Evolutionary conservation across 1,284 basidiomycete genomes (phyloP).

Genomic region (Trichosporon sp.): DNA sequence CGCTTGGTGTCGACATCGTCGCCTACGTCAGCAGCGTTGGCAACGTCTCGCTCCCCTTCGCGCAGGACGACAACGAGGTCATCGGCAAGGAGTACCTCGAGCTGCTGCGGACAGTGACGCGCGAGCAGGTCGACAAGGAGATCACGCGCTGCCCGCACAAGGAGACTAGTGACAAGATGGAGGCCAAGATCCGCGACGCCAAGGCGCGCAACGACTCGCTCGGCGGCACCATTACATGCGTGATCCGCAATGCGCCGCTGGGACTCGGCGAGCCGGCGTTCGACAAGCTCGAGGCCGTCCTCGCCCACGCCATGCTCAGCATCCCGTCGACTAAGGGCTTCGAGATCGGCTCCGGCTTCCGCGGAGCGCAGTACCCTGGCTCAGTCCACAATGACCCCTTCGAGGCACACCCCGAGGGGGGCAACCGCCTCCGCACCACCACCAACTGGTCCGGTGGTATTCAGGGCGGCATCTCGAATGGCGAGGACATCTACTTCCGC

Average conservation of each 20-base stretch:
- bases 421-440: conserved; percentile 62
- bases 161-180: conserved; percentile 84
- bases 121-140: conserved; percentile 83
- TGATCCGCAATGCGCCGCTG: conserved; percentile 81
- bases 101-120: conserved; percentile 72
- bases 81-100: conserved; percentile 76
- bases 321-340: conserved; percentile 99
- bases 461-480: conserved; percentile 97
- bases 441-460: conserved; percentile 98
- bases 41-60: conserved; percentile 67
- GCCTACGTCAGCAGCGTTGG: conserved; percentile 96
- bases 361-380: conserved; percentile 90
- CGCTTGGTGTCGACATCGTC: conserved; percentile 88
- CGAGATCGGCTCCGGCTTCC: conserved; percentile 96
- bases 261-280: conserved; percentile 97
- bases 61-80: conserved; percentile 68
- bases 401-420: conserved; percentile 57
- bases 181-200: conserved; percentile 84
- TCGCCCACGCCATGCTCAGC: conserved; percentile 96
- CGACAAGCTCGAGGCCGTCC: conserved; percentile 95
- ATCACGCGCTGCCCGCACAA: conserved; percentile 84
- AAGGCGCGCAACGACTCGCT: conserved; percentile 90
- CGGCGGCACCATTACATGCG: conserved; percentile 94
- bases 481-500: conserved; percentile 95
- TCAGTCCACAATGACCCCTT: conserved; percentile 92